These are phyloP conservation scores for Plenodomus lindquistii DNA, from an alignment of 2,329 filamentous ascomycete genomes.

Conservation along the genomic window DNA sequence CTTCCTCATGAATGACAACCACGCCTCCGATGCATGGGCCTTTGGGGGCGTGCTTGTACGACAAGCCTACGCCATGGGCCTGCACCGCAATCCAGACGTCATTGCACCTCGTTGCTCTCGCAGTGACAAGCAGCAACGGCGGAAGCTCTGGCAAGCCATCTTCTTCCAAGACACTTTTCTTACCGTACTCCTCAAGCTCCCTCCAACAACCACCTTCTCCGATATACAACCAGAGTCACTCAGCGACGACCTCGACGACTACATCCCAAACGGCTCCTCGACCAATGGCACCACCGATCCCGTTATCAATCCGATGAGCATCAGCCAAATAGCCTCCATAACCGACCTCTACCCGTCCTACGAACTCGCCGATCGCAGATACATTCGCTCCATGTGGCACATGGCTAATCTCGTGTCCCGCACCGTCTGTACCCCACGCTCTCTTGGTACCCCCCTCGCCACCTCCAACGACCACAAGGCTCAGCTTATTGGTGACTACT, in stretches of 20 bases:
- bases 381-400: slow-evolving; percentile 77
- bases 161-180: slow-evolving; percentile 81
- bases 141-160: slow-evolving; percentile 82
- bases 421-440: slow-evolving; percentile 74
- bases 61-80: slow-evolving; percentile 79
- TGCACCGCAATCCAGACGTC: slow-evolving; percentile 78
- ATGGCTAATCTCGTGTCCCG: slow-evolving; percentile 78
- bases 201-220: slow-evolving; percentile 76
- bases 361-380: slow-evolving; percentile 50
- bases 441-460: slow-evolving; percentile 73
- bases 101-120: slow-evolving; percentile 66
- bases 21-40: slow-evolving; percentile 80
- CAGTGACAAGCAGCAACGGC: slow-evolving; percentile 76
- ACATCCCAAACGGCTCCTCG: slow-evolving; percentile 65
- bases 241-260: slow-evolving; percentile 66
- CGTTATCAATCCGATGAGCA: slow-evolving; percentile 57
- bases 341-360: slow-evolving; percentile 45
- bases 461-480: slow-evolving; percentile 70
- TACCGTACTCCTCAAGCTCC: slow-evolving; percentile 75
- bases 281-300: slow-evolving; percentile 42
- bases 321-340: slow-evolving; percentile 52
- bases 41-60: slow-evolving; percentile 78
- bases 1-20: slow-evolving; percentile 85
- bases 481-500: slow-evolving; percentile 70
- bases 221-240: slow-evolving; percentile 78